Conservation (phyloP, 371 early-diverging fungal species). For the Lichtheimia corymbifera region DNA sequence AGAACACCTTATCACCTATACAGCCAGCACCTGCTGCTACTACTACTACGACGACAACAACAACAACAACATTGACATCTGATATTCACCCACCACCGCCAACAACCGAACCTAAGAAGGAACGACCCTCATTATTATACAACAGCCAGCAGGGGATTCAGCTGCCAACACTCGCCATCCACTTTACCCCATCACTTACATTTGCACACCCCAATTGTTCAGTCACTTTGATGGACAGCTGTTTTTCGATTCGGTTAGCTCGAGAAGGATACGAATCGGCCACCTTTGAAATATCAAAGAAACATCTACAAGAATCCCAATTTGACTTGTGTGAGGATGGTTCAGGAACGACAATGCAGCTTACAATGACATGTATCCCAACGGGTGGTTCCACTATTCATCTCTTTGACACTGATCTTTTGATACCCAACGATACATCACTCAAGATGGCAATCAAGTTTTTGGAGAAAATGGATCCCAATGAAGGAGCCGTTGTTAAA, state of each 20-base stretch:
- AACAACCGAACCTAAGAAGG: neutral
- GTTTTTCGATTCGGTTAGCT: slow-evolving; percentile 53
- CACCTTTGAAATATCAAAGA: slow-evolving; percentile 52
- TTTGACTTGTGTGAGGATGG: slow-evolving; percentile 51
- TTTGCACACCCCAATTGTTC: slow-evolving; percentile 65
- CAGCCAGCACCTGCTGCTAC: slow-evolving; percentile 19
- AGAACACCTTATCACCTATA: slow-evolving; percentile 15
- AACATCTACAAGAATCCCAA: slow-evolving; percentile 38
- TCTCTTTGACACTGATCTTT: slow-evolving; percentile 39
- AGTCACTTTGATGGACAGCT: slow-evolving; percentile 51
- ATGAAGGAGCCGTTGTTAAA: slow-evolving; percentile 58
- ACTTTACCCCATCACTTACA: slow-evolving; percentile 44
- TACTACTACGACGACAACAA: slow-evolving; percentile 1
- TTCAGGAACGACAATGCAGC: slow-evolving; percentile 16
- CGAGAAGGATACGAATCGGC: slow-evolving; percentile 47
- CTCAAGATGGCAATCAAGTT: slow-evolving; percentile 51
- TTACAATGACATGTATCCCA: slow-evolving; percentile 45
- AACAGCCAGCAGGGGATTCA: slow-evolving; percentile 41
- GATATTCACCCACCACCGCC: slow-evolving; percentile 4
- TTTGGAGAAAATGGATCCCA: slow-evolving; percentile 50
- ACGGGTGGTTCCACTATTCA: slow-evolving; percentile 31
- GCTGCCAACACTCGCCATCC: slow-evolving; percentile 61
- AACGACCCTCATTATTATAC: slow-evolving; percentile 21
- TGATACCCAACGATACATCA: slow-evolving; percentile 43
- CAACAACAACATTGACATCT: neutral